A percentile compares a stretch with the other conserved stretches of the same genome.
phyloP scores from a whole-genome alignment of 106 monocot genomes.

The Alisma plantagoaquatica region DNA sequence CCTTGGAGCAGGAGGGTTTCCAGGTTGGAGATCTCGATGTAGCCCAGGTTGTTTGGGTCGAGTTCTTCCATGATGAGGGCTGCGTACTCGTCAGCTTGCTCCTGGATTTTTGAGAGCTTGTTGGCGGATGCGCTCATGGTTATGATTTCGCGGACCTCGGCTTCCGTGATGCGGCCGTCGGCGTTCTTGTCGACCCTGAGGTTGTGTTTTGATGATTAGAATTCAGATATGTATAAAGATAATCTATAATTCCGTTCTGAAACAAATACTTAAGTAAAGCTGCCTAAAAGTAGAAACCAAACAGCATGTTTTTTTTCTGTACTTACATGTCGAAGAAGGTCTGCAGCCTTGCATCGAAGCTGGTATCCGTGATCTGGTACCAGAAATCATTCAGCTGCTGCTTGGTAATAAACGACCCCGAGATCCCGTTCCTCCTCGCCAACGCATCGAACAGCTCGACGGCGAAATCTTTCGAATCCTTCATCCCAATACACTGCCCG shows the following conservation, averaged over 20 bases:
- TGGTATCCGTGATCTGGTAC: constrained; percentile 85
- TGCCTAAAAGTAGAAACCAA: too few relatives aligned
- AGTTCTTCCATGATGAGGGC: constrained; percentile 96
- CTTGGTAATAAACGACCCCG: constrained; percentile 36
- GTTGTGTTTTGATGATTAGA: background rate
- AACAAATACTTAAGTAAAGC: too few relatives aligned
- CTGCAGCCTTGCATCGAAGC: constrained; percentile 83
- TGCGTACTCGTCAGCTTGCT: constrained; percentile 91
- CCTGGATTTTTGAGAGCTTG: constrained; percentile 83
- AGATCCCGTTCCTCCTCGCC: constrained; percentile 55
- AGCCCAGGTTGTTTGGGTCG: constrained; percentile 74
- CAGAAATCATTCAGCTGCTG: constrained; percentile 79
- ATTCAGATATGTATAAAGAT: constrained; percentile 3
- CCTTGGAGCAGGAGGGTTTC: constrained; percentile 85
- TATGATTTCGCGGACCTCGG: constrained; percentile 92
- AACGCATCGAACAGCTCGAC: constrained; percentile 72
- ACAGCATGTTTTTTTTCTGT: background rate
- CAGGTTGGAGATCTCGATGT: constrained; percentile 79
- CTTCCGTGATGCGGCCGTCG: constrained; percentile 72
- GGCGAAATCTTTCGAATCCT: constrained; percentile 82
- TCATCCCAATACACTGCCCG: constrained; percentile 94
- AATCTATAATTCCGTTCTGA: too few relatives aligned
- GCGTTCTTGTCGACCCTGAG: constrained; percentile 92
- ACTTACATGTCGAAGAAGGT: constrained; percentile 97
- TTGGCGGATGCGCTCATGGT: constrained; percentile 81